These are phyloP conservation scores for Pyrenochaeta sp. DNA, from an alignment of 2,329 filamentous ascomycete species.

Conservation along the genomic window DNA sequence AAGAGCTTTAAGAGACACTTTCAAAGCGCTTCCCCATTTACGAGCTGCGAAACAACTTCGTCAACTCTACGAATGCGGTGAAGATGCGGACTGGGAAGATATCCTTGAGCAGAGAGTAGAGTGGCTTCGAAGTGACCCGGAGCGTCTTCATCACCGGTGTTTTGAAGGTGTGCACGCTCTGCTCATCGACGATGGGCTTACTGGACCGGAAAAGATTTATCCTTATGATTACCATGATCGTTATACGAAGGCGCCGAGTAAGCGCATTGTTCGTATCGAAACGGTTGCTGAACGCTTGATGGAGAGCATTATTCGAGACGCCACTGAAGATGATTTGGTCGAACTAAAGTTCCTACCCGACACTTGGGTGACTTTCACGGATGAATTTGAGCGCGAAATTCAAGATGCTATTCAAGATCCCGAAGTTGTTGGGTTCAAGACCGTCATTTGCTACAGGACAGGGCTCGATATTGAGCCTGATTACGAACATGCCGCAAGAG, in stretches of 20 bases:
- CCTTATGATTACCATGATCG: slow-evolving; percentile 66
- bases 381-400: slow-evolving; percentile 63
- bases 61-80: slow-evolving; percentile 66
- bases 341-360: slow-evolving; percentile 44
- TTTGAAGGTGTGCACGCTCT: slow-evolving; percentile 76
- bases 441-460: slow-evolving; percentile 81
- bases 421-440: slow-evolving; percentile 82
- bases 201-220: slow-evolving; percentile 63
- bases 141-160: slow-evolving; percentile 69
- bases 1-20: slow-evolving; percentile 69
- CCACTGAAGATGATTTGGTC: slow-evolving; percentile 46
- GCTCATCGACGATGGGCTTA: slow-evolving; percentile 80
- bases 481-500: slow-evolving; percentile 48
- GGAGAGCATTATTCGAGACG: slow-evolving; percentile 58
- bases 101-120: slow-evolving; percentile 60
- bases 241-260: slow-evolving; percentile 70
- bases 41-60: slow-evolving; percentile 75
- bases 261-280: slow-evolving; percentile 81
- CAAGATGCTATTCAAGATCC: slow-evolving; percentile 67
- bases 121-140: slow-evolving; percentile 56
- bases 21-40: slow-evolving; percentile 71
- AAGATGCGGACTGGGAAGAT: slow-evolving; percentile 67
- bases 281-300: slow-evolving; percentile 71
- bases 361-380: slow-evolving; percentile 57
- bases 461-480: slow-evolving; percentile 67